Conservation (phyloP, 2,329 filamentous ascomycete genomes). For the Emergomyces africanus region DNA sequence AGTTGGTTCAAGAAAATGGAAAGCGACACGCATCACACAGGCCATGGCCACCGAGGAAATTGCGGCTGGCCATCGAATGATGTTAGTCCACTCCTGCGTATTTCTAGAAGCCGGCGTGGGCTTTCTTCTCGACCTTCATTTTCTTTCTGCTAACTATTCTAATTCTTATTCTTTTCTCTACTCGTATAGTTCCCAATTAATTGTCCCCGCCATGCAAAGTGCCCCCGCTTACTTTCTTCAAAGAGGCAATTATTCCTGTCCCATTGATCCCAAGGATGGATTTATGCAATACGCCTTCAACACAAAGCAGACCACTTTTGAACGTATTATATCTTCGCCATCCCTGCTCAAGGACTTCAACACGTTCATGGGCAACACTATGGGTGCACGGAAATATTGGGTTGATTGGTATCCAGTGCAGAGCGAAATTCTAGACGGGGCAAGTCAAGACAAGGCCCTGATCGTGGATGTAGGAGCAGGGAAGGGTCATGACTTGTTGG, state of each 20-base stretch:
- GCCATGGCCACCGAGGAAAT: slow-evolving; percentile 2
- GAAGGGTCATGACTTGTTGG: not conserved
- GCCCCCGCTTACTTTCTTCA: not conserved
- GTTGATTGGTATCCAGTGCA: slow-evolving; percentile 4
- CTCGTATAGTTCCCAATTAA: not conserved
- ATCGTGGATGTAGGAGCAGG: not conserved
- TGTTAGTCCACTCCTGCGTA: not conserved
- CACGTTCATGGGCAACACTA: slow-evolving; percentile 1
- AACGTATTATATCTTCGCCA: slow-evolving; percentile 1
- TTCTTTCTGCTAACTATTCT: no score
- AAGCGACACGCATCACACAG: not conserved
- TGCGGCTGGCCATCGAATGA: slow-evolving; percentile 1
- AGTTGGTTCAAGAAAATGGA: not conserved
- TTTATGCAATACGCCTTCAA: slow-evolving; percentile 2
- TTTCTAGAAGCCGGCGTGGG: not conserved
- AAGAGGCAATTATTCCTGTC: slow-evolving; percentile 1
- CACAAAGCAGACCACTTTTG: slow-evolving; percentile 1
- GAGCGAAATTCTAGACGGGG: not conserved
- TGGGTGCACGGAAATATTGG: slow-evolving; percentile 3
- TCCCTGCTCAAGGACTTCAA: slow-evolving; percentile 2
- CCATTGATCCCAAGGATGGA: slow-evolving; percentile 2
- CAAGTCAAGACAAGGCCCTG: not conserved
- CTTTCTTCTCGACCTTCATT: not conserved
- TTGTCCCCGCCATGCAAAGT: slow-evolving; percentile 2
- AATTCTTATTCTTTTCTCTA: not conserved